A percentile compares a stretch with the other conserved stretches of the same genome.
phyloP scores from a whole-genome alignment of 768 basidiomycete species.

The Cystoderma amianthinum region DNA sequence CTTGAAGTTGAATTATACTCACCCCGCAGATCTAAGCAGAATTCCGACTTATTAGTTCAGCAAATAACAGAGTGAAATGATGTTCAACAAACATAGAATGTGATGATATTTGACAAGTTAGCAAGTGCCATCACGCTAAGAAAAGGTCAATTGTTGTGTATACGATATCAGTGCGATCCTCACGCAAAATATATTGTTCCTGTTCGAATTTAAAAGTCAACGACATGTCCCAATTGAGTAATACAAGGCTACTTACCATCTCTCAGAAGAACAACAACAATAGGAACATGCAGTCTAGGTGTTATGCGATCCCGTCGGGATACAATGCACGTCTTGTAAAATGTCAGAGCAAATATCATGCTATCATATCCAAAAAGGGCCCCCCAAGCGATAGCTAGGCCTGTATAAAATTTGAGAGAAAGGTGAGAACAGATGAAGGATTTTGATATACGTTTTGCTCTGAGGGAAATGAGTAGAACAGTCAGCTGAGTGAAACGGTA shows the following conservation, averaged over 20 bases:
- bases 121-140: conserved; percentile 43
- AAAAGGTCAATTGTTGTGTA: not conserved
- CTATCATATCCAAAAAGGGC: conserved; percentile 42
- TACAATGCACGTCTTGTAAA: conserved; percentile 38
- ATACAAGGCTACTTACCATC: conserved; percentile 49
- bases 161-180: conserved; percentile 9
- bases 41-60: too few species aligned
- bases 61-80: too few species aligned
- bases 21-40: conserved; percentile 17
- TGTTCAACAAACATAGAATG: conserved; percentile 25
- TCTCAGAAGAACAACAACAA: conserved; percentile 35
- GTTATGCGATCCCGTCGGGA: conserved; percentile 18
- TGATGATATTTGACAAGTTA: conserved; percentile 37
- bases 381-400: conserved; percentile 38
- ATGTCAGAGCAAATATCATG: conserved; percentile 37
- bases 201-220: too few species aligned
- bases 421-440: too few species aligned
- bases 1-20: conserved; percentile 4
- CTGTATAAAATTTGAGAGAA: conserved; percentile 10
- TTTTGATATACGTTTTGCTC: too few species aligned
- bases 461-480: too few species aligned
- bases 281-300: conserved; percentile 18
- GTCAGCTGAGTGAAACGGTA: too few species aligned
- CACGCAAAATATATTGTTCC: conserved; percentile 53
- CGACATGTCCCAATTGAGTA: not conserved